Evolutionary conservation across 495 filamentous ascomycete genomes (phyloP).

Genomic region (Daldinia decipiens): DNA sequence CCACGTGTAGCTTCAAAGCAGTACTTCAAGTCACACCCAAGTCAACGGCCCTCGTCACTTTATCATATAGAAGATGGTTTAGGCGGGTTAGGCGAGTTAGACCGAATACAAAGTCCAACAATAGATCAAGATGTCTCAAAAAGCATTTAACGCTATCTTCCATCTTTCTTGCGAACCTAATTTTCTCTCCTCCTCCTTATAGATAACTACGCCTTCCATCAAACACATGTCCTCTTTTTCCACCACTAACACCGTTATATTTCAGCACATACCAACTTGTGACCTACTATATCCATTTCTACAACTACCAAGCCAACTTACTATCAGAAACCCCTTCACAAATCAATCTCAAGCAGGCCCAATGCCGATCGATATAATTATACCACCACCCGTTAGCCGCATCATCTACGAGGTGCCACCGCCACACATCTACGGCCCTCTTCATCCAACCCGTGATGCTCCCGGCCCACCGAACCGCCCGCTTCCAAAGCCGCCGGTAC

Average conservation of each 20-base stretch:
- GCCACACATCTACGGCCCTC: neutral
- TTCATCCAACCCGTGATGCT: constrained; percentile 3
- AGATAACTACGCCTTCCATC: neutral
- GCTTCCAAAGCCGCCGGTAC: constrained; percentile 11
- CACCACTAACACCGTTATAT: neutral
- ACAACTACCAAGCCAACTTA: neutral
- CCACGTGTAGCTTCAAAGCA: neutral
- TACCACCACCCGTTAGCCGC: constrained; percentile 20
- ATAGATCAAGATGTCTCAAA: neutral
- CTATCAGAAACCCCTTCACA: neutral
- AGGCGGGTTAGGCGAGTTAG: neutral
- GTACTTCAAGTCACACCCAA: neutral
- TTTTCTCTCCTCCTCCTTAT: neutral
- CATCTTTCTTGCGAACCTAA: neutral
- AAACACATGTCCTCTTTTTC: neutral
- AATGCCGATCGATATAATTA: constrained; percentile 12
- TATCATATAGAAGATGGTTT: neutral
- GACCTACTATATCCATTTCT: neutral
- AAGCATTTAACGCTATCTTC: neutral
- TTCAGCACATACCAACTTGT: neutral
- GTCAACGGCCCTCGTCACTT: neutral
- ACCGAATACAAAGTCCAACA: neutral
- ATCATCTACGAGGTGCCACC: constrained; percentile 27
- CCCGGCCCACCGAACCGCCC: constrained; percentile 18
- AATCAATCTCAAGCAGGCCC: neutral